Evolutionary conservation across 441 rosid genomes (phyloP).

Genomic region (Pelargonium australe): DNA sequence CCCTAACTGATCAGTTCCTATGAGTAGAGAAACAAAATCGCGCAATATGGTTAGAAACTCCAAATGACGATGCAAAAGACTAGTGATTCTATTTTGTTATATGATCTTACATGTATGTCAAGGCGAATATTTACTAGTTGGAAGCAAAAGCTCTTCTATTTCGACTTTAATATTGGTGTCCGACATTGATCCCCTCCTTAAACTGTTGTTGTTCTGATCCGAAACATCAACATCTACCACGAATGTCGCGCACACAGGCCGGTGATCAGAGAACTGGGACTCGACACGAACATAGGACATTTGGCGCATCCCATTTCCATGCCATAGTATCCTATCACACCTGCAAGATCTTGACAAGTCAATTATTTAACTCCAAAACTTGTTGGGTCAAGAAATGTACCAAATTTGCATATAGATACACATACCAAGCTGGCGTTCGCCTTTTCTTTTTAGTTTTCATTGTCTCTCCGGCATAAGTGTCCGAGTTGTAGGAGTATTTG

Average conservation of each 20-base stretch:
- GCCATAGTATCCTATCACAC: conserved; percentile 71
- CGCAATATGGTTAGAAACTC: not conserved
- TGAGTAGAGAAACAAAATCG: too few species aligned
- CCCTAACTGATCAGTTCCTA: too few species aligned
- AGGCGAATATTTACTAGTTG: conserved; percentile 13
- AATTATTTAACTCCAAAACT: not conserved
- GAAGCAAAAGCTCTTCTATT: conserved; percentile 29
- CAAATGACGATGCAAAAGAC: too few species aligned
- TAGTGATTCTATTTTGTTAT: too few species aligned
- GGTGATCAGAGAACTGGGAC: conserved; percentile 55
- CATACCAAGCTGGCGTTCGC: conserved; percentile 72
- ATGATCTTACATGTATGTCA: conserved; percentile 12
- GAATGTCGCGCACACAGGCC: conserved; percentile 53
- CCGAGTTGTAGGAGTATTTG: conserved; percentile 57
- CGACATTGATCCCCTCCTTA: conserved; percentile 20
- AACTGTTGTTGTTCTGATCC: conserved; percentile 17
- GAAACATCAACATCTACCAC: conserved; percentile 33
- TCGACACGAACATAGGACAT: conserved; percentile 41
- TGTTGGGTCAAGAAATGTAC: not conserved
- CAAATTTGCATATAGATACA: not conserved
- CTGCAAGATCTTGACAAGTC: conserved; percentile 25
- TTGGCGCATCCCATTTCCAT: conserved; percentile 48
- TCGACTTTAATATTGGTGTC: conserved; percentile 30
- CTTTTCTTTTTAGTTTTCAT: conserved; percentile 48
- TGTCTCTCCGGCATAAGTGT: conserved; percentile 53